Percentiles rank a stretch among this genome's conserved stretches.
Conservation (phyloP, 495 filamentous ascomycete species). For the Hypomontagnella submonticulosa region DNA sequence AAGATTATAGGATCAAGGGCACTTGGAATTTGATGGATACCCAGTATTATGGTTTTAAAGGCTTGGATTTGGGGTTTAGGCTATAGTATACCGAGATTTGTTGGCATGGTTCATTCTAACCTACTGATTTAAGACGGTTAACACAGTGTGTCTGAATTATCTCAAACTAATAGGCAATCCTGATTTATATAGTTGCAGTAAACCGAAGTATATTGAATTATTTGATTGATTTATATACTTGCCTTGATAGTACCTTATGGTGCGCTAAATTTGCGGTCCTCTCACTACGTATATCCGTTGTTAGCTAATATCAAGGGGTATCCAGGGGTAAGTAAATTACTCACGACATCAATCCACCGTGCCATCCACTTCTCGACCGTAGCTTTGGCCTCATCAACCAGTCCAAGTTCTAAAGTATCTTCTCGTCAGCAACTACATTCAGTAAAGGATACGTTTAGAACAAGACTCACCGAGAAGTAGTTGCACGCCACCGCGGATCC, state of each 20-base stretch:
- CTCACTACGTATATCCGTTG: neutral
- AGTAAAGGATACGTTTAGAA: too few relatives aligned
- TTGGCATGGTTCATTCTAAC: neutral
- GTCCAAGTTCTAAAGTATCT: conserved; percentile 61
- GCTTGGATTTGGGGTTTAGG: neutral
- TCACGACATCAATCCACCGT: conserved; percentile 62
- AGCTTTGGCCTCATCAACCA: conserved; percentile 76
- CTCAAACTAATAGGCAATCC: too few relatives aligned
- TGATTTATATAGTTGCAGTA: too few relatives aligned
- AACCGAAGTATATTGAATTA: too few relatives aligned
- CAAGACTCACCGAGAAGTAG: conserved; percentile 61
- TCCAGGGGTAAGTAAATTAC: neutral
- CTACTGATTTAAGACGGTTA: too few relatives aligned
- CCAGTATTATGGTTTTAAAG: neutral
- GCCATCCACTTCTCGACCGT: conserved; percentile 75
- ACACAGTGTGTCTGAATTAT: too few relatives aligned
- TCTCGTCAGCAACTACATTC: conserved; percentile 9
- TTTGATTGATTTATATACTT: too few relatives aligned
- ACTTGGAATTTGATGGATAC: neutral
- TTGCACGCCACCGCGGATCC: conserved; percentile 72
- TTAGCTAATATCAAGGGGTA: neutral
- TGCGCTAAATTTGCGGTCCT: too few relatives aligned
- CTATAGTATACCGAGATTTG: conserved; percentile 1
- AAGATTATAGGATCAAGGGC: neutral
- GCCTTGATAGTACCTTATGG: too few relatives aligned